These are phyloP conservation scores for Cryptococcus deneoformans DNA, from an alignment of 1,284 basidiomycete genomes.

Conservation along the genomic window DNA sequence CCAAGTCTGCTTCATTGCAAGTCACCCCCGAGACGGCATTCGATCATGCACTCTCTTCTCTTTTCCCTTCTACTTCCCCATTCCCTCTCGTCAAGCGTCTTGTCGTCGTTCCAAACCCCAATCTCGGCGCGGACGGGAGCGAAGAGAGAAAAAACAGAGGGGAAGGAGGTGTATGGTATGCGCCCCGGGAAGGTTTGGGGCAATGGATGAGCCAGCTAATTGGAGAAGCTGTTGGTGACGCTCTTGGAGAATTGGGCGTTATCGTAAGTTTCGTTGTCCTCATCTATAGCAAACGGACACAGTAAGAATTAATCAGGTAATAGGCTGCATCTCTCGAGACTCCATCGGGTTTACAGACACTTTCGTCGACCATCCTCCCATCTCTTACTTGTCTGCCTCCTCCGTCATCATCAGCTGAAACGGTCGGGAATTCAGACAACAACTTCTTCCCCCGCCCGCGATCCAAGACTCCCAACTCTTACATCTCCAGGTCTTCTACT, in stretches of 20 bases:
- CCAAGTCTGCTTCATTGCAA: neutral
- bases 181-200: conserved; percentile 31
- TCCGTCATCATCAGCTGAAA: too few relatives aligned
- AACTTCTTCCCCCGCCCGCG: too few relatives aligned
- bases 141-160: conserved; percentile 50
- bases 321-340: conserved; percentile 49
- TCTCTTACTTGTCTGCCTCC: conserved; percentile 18
- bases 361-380: conserved; percentile 48
- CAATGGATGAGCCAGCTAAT: conserved; percentile 75
- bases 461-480: too few relatives aligned
- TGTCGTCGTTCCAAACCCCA: conserved; percentile 56
- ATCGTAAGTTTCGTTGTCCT: conserved; percentile 48
- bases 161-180: conserved; percentile 56
- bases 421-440: too few relatives aligned
- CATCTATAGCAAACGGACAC: too few relatives aligned
- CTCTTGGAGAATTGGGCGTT: conserved; percentile 75
- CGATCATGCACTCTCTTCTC: conserved; percentile 30
- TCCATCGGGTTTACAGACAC: conserved; percentile 42
- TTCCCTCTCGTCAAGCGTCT: conserved; percentile 64
- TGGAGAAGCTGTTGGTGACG: conserved; percentile 78
- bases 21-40: conserved; percentile 23
- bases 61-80: conserved; percentile 59
- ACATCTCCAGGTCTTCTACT: neutral
- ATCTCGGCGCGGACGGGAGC: conserved; percentile 36
- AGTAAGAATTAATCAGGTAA: neutral